Evolutionary conservation across 805 yeast genomes (phyloP).

Genomic region (Lipomyces oligophaga): DNA sequence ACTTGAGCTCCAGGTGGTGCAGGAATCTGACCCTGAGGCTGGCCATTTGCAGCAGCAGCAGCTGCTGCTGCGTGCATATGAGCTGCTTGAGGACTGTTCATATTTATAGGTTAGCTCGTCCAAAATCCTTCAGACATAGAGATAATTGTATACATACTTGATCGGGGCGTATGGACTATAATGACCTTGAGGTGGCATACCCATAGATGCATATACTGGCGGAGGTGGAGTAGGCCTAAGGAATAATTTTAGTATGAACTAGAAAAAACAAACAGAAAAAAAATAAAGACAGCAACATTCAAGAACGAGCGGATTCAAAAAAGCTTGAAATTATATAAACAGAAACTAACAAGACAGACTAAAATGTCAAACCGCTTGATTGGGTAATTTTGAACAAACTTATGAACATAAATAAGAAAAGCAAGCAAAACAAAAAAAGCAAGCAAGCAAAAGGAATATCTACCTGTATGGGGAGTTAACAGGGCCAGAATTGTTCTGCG

Average conservation of each 20-base stretch:
- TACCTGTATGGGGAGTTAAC: slow-evolving; percentile 35
- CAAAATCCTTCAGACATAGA: slow-evolving; percentile 4
- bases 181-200: slow-evolving; percentile 36
- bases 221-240: slow-evolving; percentile 38
- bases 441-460: slow-evolving; percentile 10
- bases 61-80: slow-evolving; percentile 20
- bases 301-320: no score
- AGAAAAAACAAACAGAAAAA: slow-evolving; percentile 7
- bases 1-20: slow-evolving; percentile 27
- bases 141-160: slow-evolving; percentile 21
- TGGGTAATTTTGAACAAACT: slow-evolving; percentile 8
- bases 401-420: slow-evolving; percentile 10
- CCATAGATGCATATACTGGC: slow-evolving; percentile 37
- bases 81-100: slow-evolving; percentile 27
- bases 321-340: slow-evolving; percentile 1
- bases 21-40: slow-evolving; percentile 19
- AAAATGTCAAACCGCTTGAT: slow-evolving; percentile 5
- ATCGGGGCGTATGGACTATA: slow-evolving; percentile 39
- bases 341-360: slow-evolving; percentile 16
- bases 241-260: slow-evolving; percentile 25
- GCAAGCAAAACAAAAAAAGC: neutral
- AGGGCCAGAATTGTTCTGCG: slow-evolving; percentile 38
- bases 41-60: no score
- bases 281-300: neutral
- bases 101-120: slow-evolving; percentile 3